Evolutionary conservation across 1,139 yeast genomes (phyloP).

Genomic region (Candida tetrigidarum): DNA sequence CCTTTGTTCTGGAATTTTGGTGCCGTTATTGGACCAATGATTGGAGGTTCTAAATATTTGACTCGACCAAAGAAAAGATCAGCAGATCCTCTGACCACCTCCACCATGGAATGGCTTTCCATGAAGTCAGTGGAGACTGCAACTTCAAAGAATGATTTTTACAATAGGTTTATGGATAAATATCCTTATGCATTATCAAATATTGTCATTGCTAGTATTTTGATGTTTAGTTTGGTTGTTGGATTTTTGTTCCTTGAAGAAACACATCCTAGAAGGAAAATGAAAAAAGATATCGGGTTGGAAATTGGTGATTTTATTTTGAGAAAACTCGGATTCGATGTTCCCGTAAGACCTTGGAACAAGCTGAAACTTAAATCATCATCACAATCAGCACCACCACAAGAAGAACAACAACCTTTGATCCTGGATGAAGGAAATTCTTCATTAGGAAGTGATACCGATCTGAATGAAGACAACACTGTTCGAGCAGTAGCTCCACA

Average conservation of each 20-base stretch:
- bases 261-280: constrained; percentile 49
- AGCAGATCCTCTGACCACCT: constrained; percentile 5
- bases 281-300: constrained; percentile 52
- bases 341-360: constrained; percentile 40
- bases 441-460: neutral
- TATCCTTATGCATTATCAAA: constrained; percentile 66
- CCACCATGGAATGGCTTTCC: constrained; percentile 7
- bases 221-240: constrained; percentile 39
- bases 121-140: constrained; percentile 49
- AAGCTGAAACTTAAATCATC: too few species aligned
- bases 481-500: constrained; percentile 3
- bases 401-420: constrained; percentile 1
- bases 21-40: constrained; percentile 55
- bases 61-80: constrained; percentile 30
- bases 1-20: constrained; percentile 43
- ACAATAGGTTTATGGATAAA: constrained; percentile 14
- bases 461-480: constrained; percentile 1
- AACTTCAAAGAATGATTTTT: constrained; percentile 31
- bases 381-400: neutral
- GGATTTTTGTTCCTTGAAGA: constrained; percentile 62
- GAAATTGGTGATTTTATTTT: constrained; percentile 53
- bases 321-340: constrained; percentile 31
- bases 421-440: neutral
- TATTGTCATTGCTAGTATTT: constrained; percentile 49
- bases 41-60: constrained; percentile 51